Evolutionary conservation across 306 rosid genomes (phyloP).

Genomic region (Potentilla sterilis): DNA sequence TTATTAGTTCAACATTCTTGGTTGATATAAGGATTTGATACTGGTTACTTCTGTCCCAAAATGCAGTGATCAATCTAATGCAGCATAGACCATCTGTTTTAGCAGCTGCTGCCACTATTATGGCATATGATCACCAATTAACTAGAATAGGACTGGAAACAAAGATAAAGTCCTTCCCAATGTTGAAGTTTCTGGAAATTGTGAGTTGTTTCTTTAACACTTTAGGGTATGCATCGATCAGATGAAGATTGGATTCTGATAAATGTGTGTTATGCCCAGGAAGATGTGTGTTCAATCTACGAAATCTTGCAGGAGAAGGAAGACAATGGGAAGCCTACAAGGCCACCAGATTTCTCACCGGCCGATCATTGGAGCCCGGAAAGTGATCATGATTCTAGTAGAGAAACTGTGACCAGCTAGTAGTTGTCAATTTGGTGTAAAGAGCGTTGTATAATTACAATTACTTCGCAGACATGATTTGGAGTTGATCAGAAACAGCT

Average conservation of each 20-base stretch:
- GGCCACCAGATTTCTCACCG: constrained; percentile 30
- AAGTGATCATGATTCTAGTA: not conserved
- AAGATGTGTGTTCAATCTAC: constrained; percentile 50
- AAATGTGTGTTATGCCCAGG: constrained; percentile 38
- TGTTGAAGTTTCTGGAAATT: constrained; percentile 33
- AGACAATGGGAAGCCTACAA: not conserved
- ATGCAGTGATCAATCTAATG: constrained; percentile 59
- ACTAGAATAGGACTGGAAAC: constrained; percentile 44
- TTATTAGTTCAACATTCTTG: not conserved
- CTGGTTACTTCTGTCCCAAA: not conserved
- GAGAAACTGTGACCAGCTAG: constrained; percentile 1
- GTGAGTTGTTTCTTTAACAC: constrained; percentile 39
- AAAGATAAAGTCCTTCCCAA: constrained; percentile 58
- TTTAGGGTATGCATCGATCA: not conserved
- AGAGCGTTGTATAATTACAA: constrained; percentile 20
- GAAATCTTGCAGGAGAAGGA: constrained; percentile 47
- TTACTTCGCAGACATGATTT: constrained; percentile 16
- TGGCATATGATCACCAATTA: constrained; percentile 50
- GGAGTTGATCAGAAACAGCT: constrained; percentile 31
- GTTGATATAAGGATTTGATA: not conserved
- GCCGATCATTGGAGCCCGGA: constrained; percentile 9
- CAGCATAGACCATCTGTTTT: constrained; percentile 65
- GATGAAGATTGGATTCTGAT: not conserved
- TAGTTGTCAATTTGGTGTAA: constrained; percentile 11
- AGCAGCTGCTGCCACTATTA: constrained; percentile 72